Evolutionary conservation across 805 yeast species (phyloP).

Genomic region (Saccharomycopsis sp.): DNA sequence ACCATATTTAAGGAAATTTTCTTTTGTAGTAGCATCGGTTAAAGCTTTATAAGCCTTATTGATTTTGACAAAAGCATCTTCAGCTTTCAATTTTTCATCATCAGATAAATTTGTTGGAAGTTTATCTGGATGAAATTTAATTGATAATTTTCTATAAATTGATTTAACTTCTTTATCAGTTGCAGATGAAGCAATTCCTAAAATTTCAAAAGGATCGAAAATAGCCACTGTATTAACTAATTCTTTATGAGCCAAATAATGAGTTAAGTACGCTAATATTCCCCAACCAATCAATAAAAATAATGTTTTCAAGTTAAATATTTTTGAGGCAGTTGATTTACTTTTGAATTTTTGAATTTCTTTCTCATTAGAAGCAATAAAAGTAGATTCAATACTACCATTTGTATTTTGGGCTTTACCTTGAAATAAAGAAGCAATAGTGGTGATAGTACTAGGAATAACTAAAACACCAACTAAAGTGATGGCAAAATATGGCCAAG

Average conservation of each 20-base stretch:
- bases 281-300: conserved; percentile 22
- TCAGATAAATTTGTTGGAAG: conserved; percentile 50
- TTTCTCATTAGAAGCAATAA: conserved; percentile 27
- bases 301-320: conserved; percentile 13
- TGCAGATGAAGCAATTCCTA: conserved; percentile 62
- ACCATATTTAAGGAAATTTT: conserved; percentile 79
- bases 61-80: conserved; percentile 68
- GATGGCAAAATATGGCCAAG: conserved; percentile 85
- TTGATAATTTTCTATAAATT: conserved; percentile 76
- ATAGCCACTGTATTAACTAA: conserved; percentile 26
- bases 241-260: conserved; percentile 35
- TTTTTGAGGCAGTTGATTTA: conserved; percentile 22
- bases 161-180: conserved; percentile 69
- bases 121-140: conserved; percentile 92
- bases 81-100: conserved; percentile 47
- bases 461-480: conserved; percentile 60
- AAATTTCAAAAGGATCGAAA: conserved; percentile 87
- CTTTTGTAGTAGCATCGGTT: conserved; percentile 78
- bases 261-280: conserved; percentile 30
- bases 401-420: conserved; percentile 21
- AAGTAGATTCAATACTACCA: conserved; percentile 28
- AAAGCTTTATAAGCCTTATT: conserved; percentile 90
- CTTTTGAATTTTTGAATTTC: conserved; percentile 24
- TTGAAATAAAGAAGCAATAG: conserved; percentile 22
- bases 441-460: conserved; percentile 46